Conservation (phyloP, 192 early-diverging fungal genomes). For the Diversispora eburnea region DNA sequence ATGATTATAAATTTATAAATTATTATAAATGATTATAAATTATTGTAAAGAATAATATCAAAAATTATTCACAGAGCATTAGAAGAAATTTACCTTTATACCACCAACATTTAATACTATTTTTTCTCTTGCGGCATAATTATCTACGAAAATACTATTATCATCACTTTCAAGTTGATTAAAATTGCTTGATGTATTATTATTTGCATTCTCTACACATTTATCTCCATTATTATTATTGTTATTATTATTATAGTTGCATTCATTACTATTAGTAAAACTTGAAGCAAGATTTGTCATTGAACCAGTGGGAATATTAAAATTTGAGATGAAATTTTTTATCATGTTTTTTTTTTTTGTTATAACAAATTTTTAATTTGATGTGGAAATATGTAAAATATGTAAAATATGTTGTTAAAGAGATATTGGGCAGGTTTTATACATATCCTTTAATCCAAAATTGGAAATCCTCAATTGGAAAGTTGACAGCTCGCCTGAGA, state of each 20-base stretch:
- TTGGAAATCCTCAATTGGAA: no score
- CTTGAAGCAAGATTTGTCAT: neutral
- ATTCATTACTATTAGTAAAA: neutral
- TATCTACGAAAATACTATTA: neutral
- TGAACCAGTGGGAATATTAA: neutral
- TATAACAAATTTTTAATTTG: no score
- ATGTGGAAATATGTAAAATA: no score
- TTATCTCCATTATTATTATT: neutral
- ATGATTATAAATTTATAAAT: neutral
- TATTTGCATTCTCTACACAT: neutral
- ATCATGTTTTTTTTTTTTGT: neutral
- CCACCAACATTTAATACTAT: conserved; percentile 17
- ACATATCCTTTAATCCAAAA: no score
- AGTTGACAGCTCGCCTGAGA: no score
- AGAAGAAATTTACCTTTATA: conserved; percentile 2
- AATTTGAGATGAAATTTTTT: neutral
- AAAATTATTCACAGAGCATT: neutral
- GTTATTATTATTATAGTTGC: neutral
- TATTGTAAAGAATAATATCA: neutral
- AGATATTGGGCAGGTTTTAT: no score
- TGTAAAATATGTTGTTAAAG: no score
- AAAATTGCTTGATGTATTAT: neutral
- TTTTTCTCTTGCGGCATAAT: neutral
- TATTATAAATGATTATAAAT: neutral
- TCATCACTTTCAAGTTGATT: neutral